Percentiles rank a stretch among this genome's conserved stretches.
These are phyloP conservation scores for Penicillium simplicissimum DNA, from an alignment of 495 filamentous ascomycete species.

Conservation along the genomic window DNA sequence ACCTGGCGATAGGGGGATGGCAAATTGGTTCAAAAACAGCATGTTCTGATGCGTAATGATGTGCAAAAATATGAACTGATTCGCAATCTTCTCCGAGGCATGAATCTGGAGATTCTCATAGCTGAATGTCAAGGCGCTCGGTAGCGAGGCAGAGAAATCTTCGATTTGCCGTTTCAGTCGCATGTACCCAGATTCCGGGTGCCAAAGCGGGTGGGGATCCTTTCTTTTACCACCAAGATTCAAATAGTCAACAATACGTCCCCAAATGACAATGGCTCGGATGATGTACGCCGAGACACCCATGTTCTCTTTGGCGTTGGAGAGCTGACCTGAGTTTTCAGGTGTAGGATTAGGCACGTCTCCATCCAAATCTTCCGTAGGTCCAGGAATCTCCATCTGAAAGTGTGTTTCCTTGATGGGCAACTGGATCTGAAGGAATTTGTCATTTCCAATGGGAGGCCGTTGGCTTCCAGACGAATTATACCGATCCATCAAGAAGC, in stretches of 20 bases:
- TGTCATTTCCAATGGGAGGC: slow-evolving; percentile 88
- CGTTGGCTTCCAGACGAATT: slow-evolving; percentile 94
- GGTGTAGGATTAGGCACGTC: slow-evolving; percentile 65
- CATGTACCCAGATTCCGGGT: slow-evolving; percentile 71
- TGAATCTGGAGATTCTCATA: slow-evolving; percentile 83
- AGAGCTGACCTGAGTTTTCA: slow-evolving; percentile 61
- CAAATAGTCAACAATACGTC: slow-evolving; percentile 82
- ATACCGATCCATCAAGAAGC: slow-evolving; percentile 95
- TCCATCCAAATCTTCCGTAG: slow-evolving; percentile 82
- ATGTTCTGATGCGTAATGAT: slow-evolving; percentile 86
- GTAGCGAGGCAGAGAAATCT: slow-evolving; percentile 68
- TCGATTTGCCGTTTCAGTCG: slow-evolving; percentile 70
- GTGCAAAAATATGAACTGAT: slow-evolving; percentile 94
- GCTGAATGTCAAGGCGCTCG: slow-evolving; percentile 68
- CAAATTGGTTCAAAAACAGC: slow-evolving; percentile 87
- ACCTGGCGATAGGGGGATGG: slow-evolving; percentile 69
- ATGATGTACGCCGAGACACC: slow-evolving; percentile 92
- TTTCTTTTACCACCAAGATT: slow-evolving; percentile 88
- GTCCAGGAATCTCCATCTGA: slow-evolving; percentile 84
- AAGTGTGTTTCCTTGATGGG: slow-evolving; percentile 90
- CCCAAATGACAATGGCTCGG: slow-evolving; percentile 83
- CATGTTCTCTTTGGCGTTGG: slow-evolving; percentile 80
- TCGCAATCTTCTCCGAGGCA: slow-evolving; percentile 78
- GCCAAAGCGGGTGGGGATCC: slow-evolving; percentile 78
- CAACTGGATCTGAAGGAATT: slow-evolving; percentile 83